Conservation (phyloP, 495 filamentous ascomycete species). For the Hypomontagnella submonticulosa region DNA sequence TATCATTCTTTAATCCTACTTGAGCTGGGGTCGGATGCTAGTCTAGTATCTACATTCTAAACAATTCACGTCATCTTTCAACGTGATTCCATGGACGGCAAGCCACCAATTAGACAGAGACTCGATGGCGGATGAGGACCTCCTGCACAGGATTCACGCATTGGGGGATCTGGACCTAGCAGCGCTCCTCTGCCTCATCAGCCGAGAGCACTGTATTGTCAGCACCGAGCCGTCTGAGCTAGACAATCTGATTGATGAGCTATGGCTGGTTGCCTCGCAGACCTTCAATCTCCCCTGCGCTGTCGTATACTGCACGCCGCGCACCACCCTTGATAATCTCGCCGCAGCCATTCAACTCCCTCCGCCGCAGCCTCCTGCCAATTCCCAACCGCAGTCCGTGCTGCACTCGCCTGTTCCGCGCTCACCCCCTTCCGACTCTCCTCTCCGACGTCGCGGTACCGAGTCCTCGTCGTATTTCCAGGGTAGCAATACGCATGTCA, state of each 20-base stretch:
- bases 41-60: not conserved
- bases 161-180: slow-evolving; percentile 93
- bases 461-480: slow-evolving; percentile 27
- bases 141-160: slow-evolving; percentile 73
- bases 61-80: not conserved
- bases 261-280: slow-evolving; percentile 74
- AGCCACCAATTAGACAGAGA: slow-evolving; percentile 18
- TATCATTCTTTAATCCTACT: no score
- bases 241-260: slow-evolving; percentile 73
- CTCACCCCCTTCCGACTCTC: slow-evolving; percentile 29
- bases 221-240: slow-evolving; percentile 71
- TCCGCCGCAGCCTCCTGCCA: slow-evolving; percentile 33
- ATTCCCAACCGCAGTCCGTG: slow-evolving; percentile 20
- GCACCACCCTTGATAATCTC: slow-evolving; percentile 84
- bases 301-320: slow-evolving; percentile 75
- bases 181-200: slow-evolving; percentile 78
- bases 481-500: not conserved
- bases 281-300: slow-evolving; percentile 76
- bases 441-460: slow-evolving; percentile 33
- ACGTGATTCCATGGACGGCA: slow-evolving; percentile 38
- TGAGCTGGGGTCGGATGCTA: not conserved
- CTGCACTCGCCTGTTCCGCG: slow-evolving; percentile 25
- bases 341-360: slow-evolving; percentile 65
- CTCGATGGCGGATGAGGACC: slow-evolving; percentile 69
- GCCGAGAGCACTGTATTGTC: slow-evolving; percentile 88